These are phyloP conservation scores for Diaporthe destruens DNA, from an alignment of 2,329 filamentous ascomycete species.

Conservation along the genomic window DNA sequence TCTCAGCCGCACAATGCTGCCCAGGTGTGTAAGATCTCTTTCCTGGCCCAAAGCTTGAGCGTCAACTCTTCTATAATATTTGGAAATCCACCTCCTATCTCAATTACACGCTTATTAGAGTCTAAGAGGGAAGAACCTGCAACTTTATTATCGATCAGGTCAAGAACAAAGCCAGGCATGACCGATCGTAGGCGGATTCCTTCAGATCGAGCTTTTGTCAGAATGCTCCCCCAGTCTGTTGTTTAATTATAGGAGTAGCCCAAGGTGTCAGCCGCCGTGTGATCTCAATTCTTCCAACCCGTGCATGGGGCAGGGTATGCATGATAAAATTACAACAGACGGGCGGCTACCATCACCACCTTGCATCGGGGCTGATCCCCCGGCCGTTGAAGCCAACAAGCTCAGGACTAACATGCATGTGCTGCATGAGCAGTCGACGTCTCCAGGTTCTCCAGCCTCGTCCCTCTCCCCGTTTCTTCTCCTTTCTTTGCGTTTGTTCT, in stretches of 20 bases:
- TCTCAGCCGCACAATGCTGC: too few relatives aligned
- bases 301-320: neutral
- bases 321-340: conserved; percentile 5
- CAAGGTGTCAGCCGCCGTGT: neutral
- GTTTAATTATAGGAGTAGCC: neutral
- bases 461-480: neutral
- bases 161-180: too few relatives aligned
- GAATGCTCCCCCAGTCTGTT: too few relatives aligned
- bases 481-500: neutral
- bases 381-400: neutral
- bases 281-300: neutral
- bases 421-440: neutral
- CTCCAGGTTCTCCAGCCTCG: neutral
- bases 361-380: neutral
- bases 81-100: too few relatives aligned
- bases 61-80: too few relatives aligned
- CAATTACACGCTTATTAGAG: too few relatives aligned
- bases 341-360: neutral
- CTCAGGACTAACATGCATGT: neutral
- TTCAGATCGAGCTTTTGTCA: too few relatives aligned
- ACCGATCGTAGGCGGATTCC: too few relatives aligned
- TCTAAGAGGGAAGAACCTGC: too few relatives aligned
- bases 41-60: too few relatives aligned
- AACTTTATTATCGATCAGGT: too few relatives aligned
- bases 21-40: too few relatives aligned